Evolutionary conservation across 208 protist species (phyloP).

Genomic region (Spongospora subterranea): DNA sequence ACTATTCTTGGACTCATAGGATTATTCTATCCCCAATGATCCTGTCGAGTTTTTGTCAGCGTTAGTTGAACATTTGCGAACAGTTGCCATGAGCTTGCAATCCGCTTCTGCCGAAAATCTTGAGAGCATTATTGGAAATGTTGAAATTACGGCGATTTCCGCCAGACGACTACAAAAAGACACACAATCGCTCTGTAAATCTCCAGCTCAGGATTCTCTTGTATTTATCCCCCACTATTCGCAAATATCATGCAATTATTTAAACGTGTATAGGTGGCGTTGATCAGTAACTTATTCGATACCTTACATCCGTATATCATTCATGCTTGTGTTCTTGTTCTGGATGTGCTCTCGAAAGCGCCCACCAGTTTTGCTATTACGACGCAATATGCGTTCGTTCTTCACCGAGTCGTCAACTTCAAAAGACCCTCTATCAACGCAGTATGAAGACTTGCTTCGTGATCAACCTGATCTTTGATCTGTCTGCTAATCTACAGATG

Average conservation of each 20-base stretch:
- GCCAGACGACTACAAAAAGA: neutral
- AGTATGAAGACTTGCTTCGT: neutral
- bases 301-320: neutral
- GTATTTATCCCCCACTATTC: neutral
- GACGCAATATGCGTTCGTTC: slow-evolving; percentile 43
- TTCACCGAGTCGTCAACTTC: slow-evolving; percentile 44
- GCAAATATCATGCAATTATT: too few species aligned
- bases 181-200: neutral
- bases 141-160: neutral
- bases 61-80: neutral
- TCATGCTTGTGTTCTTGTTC: neutral
- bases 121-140: neutral
- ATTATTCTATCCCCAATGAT: slow-evolving; percentile 37
- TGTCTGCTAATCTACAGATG: neutral
- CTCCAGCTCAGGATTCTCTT: neutral
- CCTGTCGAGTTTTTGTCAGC: neutral
- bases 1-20: neutral
- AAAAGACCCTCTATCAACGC: neutral
- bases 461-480: neutral
- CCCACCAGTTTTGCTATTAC: neutral
- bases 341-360: neutral
- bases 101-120: neutral
- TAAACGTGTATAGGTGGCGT: neutral
- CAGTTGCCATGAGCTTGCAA: neutral
- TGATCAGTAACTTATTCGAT: slow-evolving; percentile 5